Evolutionary conservation across 2,329 filamentous ascomycete genomes (phyloP), one percentile per base, ranked within the genome.

Genomic region (Colletotrichum melonis): DNA sequence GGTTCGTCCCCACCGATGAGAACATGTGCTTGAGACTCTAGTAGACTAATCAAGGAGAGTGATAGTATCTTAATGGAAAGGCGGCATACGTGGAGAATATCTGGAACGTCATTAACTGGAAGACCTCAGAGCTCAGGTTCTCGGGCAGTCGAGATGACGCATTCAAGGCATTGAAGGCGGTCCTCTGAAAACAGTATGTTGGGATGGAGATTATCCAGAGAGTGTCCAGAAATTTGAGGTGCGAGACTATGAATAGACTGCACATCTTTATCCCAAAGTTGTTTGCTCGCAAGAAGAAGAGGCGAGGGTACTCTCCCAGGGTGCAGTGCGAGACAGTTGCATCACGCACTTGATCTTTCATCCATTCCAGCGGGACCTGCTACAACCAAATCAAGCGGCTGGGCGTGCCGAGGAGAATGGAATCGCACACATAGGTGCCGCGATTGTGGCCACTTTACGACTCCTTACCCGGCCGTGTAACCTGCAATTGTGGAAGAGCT

Each of bases 101-200:
- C 77, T 95, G 93, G 93, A 91, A 91, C 42, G 89, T 95, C 38
- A 90, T 95, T 79, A 95, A 94, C 84, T 95, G 93, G 93, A 90
- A 92, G 83, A 91, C 88, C 5, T 89, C 90, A 1, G 92, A 94
- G 84, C 82, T 86, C 72, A 87, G 93, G 35, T 94, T 90, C 81
- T 77, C 82, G 1, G 88, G 88, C 3, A 82, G 76, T 5, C 81
- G 82, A 5, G 85, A 86, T 11, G 85, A 88, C 69, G 84, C 81
- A 1, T 87, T 88, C 80, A 83, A 84, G 78, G 78, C 83, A 22
- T 81, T 88, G 65, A 82, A 80, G 73, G 84, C 85, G 19, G 82
- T 83, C 4, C 78, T 87, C 71, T 86, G 80, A 78, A n/a, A 14
- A 5, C n/a, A 42, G 11, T 4, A 24, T 24, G 12, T 12, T 9